A percentile compares a stretch with the other conserved stretches of the same genome.
Evolutionary conservation across 805 yeast genomes (phyloP).

Genomic region (Vanderwaltozyma verrucispora): DNA sequence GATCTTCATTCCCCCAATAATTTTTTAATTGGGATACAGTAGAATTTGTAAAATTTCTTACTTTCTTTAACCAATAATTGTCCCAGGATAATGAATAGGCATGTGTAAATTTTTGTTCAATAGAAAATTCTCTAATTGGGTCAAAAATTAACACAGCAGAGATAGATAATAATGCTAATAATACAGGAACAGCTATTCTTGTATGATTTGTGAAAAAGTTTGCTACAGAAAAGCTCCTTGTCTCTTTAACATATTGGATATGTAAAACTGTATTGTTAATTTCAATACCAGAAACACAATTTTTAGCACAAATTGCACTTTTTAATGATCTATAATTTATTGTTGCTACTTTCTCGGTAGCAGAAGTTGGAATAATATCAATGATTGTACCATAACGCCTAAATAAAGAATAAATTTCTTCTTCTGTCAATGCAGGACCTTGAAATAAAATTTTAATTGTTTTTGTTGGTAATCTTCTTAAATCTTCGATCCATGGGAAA

Average conservation of each 20-base stretch:
- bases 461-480: slow-evolving; percentile 63
- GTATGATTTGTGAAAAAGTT: slow-evolving; percentile 65
- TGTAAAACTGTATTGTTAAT: slow-evolving; percentile 60
- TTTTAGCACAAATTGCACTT: slow-evolving; percentile 77
- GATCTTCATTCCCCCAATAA: slow-evolving; percentile 27
- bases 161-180: slow-evolving; percentile 71
- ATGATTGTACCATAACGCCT: slow-evolving; percentile 79
- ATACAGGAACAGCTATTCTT: slow-evolving; percentile 68
- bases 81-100: slow-evolving; percentile 43
- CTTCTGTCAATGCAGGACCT: slow-evolving; percentile 73
- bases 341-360: slow-evolving; percentile 38
- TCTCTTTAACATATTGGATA: slow-evolving; percentile 56
- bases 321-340: slow-evolving; percentile 47
- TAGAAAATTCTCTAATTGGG: slow-evolving; percentile 77
- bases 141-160: slow-evolving; percentile 81
- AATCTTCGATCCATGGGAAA: slow-evolving; percentile 91
- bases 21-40: slow-evolving; percentile 31
- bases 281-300: slow-evolving; percentile 75
- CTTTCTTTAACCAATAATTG: slow-evolving; percentile 29
- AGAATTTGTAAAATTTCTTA: slow-evolving; percentile 30
- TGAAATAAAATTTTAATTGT: slow-evolving; percentile 58
- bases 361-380: slow-evolving; percentile 53
- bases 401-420: slow-evolving; percentile 63
- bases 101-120: slow-evolving; percentile 61
- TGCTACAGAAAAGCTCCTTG: slow-evolving; percentile 26